phyloP scores from a whole-genome alignment of 345 rosid species.

The Aurinia saxatilis region DNA sequence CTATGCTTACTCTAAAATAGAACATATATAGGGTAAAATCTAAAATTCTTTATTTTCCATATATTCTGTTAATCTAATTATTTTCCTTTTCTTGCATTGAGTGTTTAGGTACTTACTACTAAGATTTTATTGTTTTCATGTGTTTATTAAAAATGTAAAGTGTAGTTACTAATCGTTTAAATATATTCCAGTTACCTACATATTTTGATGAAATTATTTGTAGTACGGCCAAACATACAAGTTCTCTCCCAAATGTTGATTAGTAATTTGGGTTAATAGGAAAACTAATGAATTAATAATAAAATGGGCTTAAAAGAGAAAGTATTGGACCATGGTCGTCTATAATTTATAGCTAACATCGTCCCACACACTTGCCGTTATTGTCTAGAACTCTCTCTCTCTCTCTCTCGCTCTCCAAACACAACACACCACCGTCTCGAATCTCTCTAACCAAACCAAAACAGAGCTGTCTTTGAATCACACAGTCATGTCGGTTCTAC shows the following conservation, averaged over 20 bases:
- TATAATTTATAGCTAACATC: constrained; percentile 1
- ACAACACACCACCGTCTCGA: constrained; percentile 5
- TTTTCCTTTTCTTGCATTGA: too few relatives aligned
- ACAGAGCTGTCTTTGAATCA: background rate
- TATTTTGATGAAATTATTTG: too few relatives aligned
- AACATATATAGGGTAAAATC: too few relatives aligned
- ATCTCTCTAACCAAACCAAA: background rate
- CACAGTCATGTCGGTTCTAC: constrained; percentile 47
- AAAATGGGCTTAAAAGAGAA: background rate
- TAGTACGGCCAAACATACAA: too few relatives aligned
- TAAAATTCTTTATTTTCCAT: background rate
- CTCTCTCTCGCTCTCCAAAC: too few relatives aligned
- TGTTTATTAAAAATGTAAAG: too few relatives aligned
- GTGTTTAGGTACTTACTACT: too few relatives aligned
- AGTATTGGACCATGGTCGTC: constrained; percentile 17
- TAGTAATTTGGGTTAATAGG: background rate
- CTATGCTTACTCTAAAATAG: too few relatives aligned
- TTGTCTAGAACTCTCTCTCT: constrained; percentile 21
- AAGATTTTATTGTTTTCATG: too few relatives aligned
- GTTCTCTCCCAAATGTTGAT: background rate
- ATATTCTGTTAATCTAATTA: too few relatives aligned
- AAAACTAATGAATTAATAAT: background rate
- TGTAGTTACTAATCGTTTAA: too few relatives aligned
- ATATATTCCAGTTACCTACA: too few relatives aligned
- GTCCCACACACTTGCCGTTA: constrained; percentile 19